These are phyloP conservation scores for Aspergillus sp. DNA, from an alignment of 2,329 filamentous ascomycete genomes.

Conservation along the genomic window DNA sequence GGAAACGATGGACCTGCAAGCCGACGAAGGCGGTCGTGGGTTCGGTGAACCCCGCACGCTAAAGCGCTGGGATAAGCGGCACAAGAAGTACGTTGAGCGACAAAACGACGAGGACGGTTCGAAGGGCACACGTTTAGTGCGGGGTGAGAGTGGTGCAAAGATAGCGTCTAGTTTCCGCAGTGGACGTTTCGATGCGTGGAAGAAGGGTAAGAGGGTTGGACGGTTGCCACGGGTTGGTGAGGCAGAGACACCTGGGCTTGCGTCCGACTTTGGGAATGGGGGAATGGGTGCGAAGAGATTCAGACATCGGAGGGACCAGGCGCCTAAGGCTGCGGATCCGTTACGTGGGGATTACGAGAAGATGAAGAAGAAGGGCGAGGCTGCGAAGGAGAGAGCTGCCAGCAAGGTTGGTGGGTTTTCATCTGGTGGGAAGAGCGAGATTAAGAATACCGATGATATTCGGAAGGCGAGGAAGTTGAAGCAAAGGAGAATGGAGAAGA, in stretches of 20 bases:
- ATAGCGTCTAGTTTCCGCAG: constrained; percentile 92
- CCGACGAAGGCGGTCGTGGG: constrained; percentile 75
- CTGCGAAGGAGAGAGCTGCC: constrained; percentile 70
- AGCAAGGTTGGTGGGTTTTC: constrained; percentile 30
- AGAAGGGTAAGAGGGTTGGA: constrained; percentile 77
- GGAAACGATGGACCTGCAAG: constrained; percentile 87
- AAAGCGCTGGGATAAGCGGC: constrained; percentile 96
- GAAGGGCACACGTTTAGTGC: constrained; percentile 71
- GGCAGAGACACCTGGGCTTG: constrained; percentile 56
- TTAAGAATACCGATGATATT: constrained; percentile 81
- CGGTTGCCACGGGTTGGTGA: constrained; percentile 81
- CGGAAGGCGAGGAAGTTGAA: constrained; percentile 75
- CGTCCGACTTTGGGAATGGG: constrained; percentile 24
- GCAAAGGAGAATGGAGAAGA: constrained; percentile 81
- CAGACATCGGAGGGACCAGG: constrained; percentile 82
- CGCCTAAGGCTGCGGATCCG: constrained; percentile 91
- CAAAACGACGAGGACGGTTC: constrained; percentile 95
- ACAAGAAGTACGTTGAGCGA: constrained; percentile 88
- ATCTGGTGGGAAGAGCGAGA: constrained; percentile 72
- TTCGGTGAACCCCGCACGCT: constrained; percentile 75
- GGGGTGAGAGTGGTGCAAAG: constrained; percentile 90
- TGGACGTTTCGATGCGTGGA: constrained; percentile 92
- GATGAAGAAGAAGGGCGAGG: constrained; percentile 84
- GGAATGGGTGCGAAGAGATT: constrained; percentile 58
- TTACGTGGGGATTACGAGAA: constrained; percentile 86